Percentiles rank a stretch among this genome's conserved stretches.
These are phyloP conservation scores for Myxozyma vanderwaltii DNA, from an alignment of 805 yeast species.

Conservation along the genomic window DNA sequence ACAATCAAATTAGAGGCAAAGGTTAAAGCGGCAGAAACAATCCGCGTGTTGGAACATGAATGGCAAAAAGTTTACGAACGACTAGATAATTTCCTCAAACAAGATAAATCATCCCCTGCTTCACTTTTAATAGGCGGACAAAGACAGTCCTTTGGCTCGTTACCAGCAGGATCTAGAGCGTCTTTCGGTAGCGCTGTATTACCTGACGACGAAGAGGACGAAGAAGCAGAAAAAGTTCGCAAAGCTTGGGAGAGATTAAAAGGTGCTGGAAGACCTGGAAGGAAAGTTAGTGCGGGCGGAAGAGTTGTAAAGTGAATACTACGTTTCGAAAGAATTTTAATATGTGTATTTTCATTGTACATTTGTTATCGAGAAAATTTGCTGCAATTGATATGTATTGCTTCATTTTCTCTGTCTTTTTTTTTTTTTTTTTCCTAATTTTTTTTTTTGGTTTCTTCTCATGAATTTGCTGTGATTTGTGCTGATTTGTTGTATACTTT, in stretches of 20 bases:
- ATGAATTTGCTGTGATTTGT: background rate
- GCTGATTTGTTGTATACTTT: background rate
- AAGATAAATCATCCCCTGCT: background rate
- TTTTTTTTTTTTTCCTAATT: background rate
- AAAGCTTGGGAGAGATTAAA: constrained; percentile 21
- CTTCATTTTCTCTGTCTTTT: background rate
- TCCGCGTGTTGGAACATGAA: constrained; percentile 26
- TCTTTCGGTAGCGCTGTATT: background rate
- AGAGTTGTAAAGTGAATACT: constrained; percentile 14
- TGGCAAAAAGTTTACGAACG: constrained; percentile 31
- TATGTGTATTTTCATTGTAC: too few species aligned
- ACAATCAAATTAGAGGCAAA: constrained; percentile 22
- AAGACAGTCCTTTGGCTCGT: background rate
- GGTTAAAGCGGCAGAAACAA: constrained; percentile 23
- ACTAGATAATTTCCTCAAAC: constrained; percentile 19
- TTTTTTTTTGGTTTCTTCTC: background rate
- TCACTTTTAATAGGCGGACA: background rate
- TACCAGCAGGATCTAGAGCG: background rate
- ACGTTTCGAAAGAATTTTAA: too few species aligned
- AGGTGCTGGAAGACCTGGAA: constrained; percentile 16
- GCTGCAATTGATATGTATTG: too few species aligned
- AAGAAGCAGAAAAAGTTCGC: constrained; percentile 15
- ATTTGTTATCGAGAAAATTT: too few species aligned
- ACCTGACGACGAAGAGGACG: constrained; percentile 14
- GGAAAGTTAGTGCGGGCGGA: constrained; percentile 29